Evolutionary conservation across 164 flowering plant species (phyloP), one percentile per base, ranked within the genome.

Genomic region (Tetrastigma voinierianum): DNA sequence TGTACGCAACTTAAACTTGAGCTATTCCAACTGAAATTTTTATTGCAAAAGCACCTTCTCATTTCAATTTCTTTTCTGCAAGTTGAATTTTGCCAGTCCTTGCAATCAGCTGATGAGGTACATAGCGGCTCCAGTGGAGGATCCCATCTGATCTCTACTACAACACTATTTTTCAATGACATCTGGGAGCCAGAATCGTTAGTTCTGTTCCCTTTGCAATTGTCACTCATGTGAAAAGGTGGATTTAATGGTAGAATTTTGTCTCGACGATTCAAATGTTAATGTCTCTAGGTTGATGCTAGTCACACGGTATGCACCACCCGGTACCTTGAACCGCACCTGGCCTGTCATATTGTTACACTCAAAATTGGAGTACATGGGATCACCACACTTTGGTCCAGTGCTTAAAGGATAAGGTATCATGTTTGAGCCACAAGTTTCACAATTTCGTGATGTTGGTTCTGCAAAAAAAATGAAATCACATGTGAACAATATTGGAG

Each of bases 351-450:
- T 43, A 32, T n/a, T 24, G 65, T 83, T 67, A 70, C 84, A 83
- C 32, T 47, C 6, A 66, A 83, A 76, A 58, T 65, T 70, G 54
- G 18, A 49, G 70, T 80, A 83, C 23, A 19, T 25, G 15, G 76
- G 71, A 45, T 83, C 86, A 11, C 86, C 86, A 54, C 86, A 83
- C 12, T 68, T 57, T 15, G 75, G 59, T 20, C 77, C 77, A 9
- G 74, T 83, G 73, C 86, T 83, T 8, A 83, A 64, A 1, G 86
- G 86, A 67, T 80, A 83, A 2, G 84, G 86, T 45, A 83, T 64
- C 46, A 62, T 12, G 69, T 62, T 76, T 61, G 79, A 64, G 63
- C 84, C 81, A 68, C 84, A 81, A 16, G 67, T 66, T 32, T 61
- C 75, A 67, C 84, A 81, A 70, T 17, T 32, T 67, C 74, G 67